phyloP scores from a whole-genome alignment of 176 grass and related monocot species.

The Alopecurus myosuroides region DNA sequence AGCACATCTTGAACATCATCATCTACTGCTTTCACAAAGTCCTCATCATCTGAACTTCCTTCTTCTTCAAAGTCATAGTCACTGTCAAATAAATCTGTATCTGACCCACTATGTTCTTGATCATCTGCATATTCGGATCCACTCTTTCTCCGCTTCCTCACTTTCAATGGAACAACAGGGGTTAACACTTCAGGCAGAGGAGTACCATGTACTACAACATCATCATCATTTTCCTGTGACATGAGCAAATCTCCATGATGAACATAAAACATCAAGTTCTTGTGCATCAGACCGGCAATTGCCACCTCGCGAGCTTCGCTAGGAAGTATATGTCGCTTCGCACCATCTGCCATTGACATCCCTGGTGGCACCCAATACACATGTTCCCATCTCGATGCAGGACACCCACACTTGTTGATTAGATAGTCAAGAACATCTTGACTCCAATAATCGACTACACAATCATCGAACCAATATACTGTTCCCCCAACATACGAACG shows the following conservation, averaged over 20 bases:
- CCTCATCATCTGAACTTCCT: no score
- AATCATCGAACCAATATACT: background rate
- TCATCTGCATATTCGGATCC: background rate
- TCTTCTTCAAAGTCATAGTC: background rate
- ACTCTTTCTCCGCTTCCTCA: background rate
- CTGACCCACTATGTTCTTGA: background rate
- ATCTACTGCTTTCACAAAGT: no score
- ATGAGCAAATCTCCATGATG: background rate
- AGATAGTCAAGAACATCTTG: background rate
- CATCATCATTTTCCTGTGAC: background rate
- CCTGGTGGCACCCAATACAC: no score
- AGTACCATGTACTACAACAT: background rate
- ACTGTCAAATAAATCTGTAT: background rate
- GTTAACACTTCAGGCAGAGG: no score
- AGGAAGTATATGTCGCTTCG: accelerated
- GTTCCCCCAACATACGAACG: background rate
- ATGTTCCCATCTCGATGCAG: background rate
- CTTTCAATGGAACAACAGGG: no score
- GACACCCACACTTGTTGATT: background rate
- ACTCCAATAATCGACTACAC: background rate
- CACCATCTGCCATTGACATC: no score
- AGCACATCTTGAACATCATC: no score
- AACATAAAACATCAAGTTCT: background rate
- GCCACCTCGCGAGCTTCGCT: no score
- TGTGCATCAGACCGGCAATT: background rate